These are phyloP conservation scores for Stramenopiles sp. DNA, from an alignment of 352 stramenopile genomes.

Conservation along the genomic window DNA sequence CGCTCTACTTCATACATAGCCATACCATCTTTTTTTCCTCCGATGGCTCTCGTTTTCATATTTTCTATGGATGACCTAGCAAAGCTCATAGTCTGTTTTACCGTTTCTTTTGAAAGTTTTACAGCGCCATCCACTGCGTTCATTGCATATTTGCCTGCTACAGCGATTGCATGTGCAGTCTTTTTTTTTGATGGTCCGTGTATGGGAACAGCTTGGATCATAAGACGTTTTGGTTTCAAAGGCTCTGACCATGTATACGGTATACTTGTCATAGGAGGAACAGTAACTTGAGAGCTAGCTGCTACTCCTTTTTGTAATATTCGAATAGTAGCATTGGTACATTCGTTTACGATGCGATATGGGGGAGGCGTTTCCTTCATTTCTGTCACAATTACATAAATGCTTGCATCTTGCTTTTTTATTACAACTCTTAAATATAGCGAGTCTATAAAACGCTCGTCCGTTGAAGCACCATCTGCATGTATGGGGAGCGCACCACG, in stretches of 20 bases:
- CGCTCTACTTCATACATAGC: background rate
- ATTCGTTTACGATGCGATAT: background rate
- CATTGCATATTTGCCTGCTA: background rate
- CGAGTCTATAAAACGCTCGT: no score
- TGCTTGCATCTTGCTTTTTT: background rate
- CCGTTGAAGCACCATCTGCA: background rate
- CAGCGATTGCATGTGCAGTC: background rate
- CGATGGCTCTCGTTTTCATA: no score
- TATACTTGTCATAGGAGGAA: background rate
- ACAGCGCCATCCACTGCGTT: background rate
- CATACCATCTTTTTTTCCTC: background rate
- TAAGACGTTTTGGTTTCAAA: background rate
- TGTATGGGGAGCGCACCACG: background rate
- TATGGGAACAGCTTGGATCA: background rate
- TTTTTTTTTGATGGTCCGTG: background rate
- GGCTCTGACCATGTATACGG: background rate
- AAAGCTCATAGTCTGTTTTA: no score
- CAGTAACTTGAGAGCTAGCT: background rate
- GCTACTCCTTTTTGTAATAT: background rate
- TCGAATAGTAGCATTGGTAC: background rate
- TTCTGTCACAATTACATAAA: background rate
- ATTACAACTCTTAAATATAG: background rate
- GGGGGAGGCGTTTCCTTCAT: background rate
- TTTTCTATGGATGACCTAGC: background rate
- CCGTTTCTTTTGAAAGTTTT: background rate